Base-by-base conservation (phyloP, 495 filamentous ascomycete species). In the Penicillium flavigenum region DNA sequence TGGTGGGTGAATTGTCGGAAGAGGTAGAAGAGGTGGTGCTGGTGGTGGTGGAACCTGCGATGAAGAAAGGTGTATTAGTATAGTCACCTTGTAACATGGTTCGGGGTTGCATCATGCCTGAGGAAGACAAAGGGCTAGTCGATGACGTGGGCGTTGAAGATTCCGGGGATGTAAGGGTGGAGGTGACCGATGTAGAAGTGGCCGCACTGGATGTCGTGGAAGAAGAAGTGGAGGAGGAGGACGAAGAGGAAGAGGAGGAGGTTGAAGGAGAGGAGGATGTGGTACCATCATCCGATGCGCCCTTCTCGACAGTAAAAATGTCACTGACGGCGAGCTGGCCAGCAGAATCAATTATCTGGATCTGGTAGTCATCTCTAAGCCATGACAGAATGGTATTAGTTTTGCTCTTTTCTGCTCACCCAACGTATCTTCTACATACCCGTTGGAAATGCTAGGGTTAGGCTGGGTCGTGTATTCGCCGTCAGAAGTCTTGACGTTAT, bases 401-500 rank as follows among this genome's bases (percentile, higher is more conserved):
- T 24, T 51, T 46, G 39, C 29, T 56, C 27, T 41, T 47, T 32
- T 38, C 19, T 56, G 6, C 39, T 46, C 27, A 56, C 46, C 17
- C 44, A 32, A 50, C 12, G 10, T 39, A 45, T 50, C 46, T 38
- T 55, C 46, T 31, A 60, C 58, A 51, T 56, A 60, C 58, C 58
- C 58, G 38, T 56, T 56, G 19, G 52, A 51, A 56, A 60, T 56
- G 51, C 58, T 60, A 47, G 58, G 58, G 51, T 60, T 51, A 39
- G 58, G 36, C 49, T 51, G 49, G 22, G 58, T 61, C 27, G 53
- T 61, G 32, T 61, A 61, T 61, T 61, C 53, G 43, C 58, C 58
- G 2, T 43, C 42, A 43, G 58, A 61, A 19, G 58, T 61, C 47
- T 61, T 61, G 53, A 61, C 58, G 42, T 61, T 61, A 48, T 61